Evolutionary conservation across 768 basidiomycete species (phyloP), one percentile per base, ranked within the genome.

Genomic region (Mycena filopes): DNA sequence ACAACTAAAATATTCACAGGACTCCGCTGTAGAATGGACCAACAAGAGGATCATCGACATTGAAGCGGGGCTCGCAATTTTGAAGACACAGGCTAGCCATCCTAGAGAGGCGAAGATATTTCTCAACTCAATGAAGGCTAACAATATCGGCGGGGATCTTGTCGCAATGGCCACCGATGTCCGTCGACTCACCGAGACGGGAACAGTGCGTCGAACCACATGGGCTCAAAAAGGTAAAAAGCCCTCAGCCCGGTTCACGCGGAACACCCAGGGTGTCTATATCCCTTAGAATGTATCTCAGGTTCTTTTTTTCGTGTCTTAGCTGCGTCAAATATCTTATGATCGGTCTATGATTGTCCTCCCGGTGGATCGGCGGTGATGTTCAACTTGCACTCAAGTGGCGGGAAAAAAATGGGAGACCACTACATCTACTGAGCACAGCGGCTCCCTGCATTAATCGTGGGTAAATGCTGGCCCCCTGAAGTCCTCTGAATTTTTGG

Each of bases 261-360:
- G 54, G 3, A 55, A 43, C 54, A 55, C 54, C 25, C 41, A 42
- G 54, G 54, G 54, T 31, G 23, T 55, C n/a, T 43, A 55, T 43
- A 55, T 55, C 43, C 25, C 41, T 43, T 55, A 33, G 33, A 33
- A 7, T 33, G 12, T 33, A 12, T 33, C 33, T 33, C 7, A 7
- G 33, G 12, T 33, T 33, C 33, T 33, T 33, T 7, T 33, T 12
- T 33, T 12, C 12, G 6, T 7, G 12, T 33, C 12, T 33, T 33
- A 33, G 12, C 33, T 33, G 33, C 7, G 6, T 12, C 33, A 33
- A 33, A 33, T 33, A 33, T 33, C 12, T 33, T 33, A 33, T 12
- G 7, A 7, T 33, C 7, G 6, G 33, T 33, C 33, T 12, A 33
- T 33, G 7, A 33, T 33, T 33, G 6, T 33, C 33, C 6, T n/a